Conservation (phyloP, 2,329 filamentous ascomycete species). For the Zymoseptoria crescenta region DNA sequence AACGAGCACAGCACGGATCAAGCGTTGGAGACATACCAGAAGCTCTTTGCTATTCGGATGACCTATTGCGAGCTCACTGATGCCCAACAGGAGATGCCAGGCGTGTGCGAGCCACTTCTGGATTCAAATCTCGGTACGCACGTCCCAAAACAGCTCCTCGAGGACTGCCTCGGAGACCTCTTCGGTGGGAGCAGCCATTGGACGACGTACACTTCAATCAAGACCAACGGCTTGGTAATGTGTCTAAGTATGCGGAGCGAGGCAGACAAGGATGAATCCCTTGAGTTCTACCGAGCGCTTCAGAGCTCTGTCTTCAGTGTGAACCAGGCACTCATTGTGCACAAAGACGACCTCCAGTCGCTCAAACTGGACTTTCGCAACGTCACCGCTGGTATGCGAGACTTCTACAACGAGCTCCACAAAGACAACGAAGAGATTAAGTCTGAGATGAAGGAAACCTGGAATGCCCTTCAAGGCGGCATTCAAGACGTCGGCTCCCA, state of each 20-base stretch:
- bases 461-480: slow-evolving; percentile 1
- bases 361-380: slow-evolving; percentile 8
- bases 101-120: slow-evolving; percentile 44
- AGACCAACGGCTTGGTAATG: slow-evolving; percentile 53
- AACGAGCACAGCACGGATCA: slow-evolving; percentile 18
- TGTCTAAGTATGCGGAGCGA: slow-evolving; percentile 54
- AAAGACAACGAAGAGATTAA: slow-evolving; percentile 10
- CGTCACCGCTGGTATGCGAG: slow-evolving; percentile 6
- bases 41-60: slow-evolving; percentile 54
- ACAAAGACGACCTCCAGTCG: slow-evolving; percentile 11
- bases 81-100: slow-evolving; percentile 44
- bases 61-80: slow-evolving; percentile 56
- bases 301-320: slow-evolving; percentile 1
- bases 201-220: slow-evolving; percentile 57
- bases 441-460: slow-evolving; percentile 2
- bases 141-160: slow-evolving; percentile 33
- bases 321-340: slow-evolving; percentile 1
- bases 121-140: slow-evolving; percentile 22
- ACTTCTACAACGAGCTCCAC: slow-evolving; percentile 12
- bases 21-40: slow-evolving; percentile 29
- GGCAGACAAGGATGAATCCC: slow-evolving; percentile 43
- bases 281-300: slow-evolving; percentile 14
- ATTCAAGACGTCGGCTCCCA: slow-evolving; percentile 2
- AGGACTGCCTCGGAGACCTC: slow-evolving; percentile 47
- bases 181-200: slow-evolving; percentile 44